Base-by-base conservation (phyloP, 176 grass and related monocot species). In the Eragrostis nindensis region DNA sequence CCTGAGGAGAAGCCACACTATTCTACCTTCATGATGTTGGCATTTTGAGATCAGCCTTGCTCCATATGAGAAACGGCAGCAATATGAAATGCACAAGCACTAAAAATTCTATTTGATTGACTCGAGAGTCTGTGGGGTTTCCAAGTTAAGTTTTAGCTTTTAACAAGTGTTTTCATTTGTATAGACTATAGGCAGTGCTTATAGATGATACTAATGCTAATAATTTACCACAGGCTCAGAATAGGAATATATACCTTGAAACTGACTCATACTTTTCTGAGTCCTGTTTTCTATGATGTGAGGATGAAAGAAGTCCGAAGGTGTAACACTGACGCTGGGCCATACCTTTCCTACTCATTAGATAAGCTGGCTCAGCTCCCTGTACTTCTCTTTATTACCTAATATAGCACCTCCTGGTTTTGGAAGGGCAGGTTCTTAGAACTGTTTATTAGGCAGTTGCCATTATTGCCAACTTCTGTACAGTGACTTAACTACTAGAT, bases 91-190 rank as follows among this genome's bases (percentile, higher is more conserved):
- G 9, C 38, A 79, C 47, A 78, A 21, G 68, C 14, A 26, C 42
- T 76, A 36, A 62, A 69, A 24, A 84, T 54, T 69, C 52, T 75
- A 52, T 70, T 69, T 84, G 32, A 73, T 69, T 84, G 32, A 73
- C 13, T 44, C 48, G 39, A 79, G 60, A 80, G 70, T 84, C 54
- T 13, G 24, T 66, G n/a, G 14, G 6, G 16, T 56, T 77, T 74
- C 12, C 5, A 19, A 55, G 1, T 57, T 50, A 64, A 45, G 15
- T 59, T 83, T 66, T 57, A 71, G 43, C 7, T 80, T 72, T 62
- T 50, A 32, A 7, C 17, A 45, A 75, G 71, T 6, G n/a, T 86
- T 45, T 39, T 74, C 32, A 11, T 79, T 52, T 70, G 22, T 63
- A 25, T 61, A 76, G 44, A 29, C 61, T 75, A 30, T 74, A 76